A percentile compares a stretch with the other conserved stretches of the same genome.
These are phyloP conservation scores for Vaccinium macrocarpon DNA, from an alignment of 148 eudicot genomes.

Conservation along the genomic window DNA sequence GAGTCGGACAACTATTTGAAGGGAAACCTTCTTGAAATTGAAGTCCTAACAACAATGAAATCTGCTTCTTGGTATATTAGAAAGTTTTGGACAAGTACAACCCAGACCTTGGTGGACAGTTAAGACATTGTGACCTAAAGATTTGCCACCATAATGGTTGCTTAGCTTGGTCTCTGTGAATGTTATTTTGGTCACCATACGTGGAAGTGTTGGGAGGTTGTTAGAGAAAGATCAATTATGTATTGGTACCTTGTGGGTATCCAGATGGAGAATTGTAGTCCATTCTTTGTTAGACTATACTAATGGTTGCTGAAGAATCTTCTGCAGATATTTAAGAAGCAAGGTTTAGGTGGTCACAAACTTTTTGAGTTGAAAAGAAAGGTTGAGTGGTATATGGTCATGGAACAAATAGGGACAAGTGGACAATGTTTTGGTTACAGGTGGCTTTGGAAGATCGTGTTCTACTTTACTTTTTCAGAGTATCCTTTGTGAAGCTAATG, in stretches of 20 bases:
- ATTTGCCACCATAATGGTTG: background rate
- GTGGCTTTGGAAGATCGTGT: background rate
- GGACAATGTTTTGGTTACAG: background rate
- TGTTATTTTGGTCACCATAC: background rate
- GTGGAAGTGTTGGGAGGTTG: background rate
- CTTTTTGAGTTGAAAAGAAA: background rate
- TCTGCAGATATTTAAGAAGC: background rate
- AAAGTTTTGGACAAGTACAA: background rate
- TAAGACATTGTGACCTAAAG: background rate
- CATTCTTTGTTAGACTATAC: background rate
- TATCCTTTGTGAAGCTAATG: background rate
- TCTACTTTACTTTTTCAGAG: too few species aligned
- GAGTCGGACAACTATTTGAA: background rate
- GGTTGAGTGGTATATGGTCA: background rate
- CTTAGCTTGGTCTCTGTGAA: background rate
- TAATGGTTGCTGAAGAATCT: background rate
- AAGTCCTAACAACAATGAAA: background rate
- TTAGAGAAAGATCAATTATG: background rate
- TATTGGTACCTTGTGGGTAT: background rate
- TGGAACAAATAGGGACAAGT: constrained; percentile 3
- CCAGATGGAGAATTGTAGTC: background rate
- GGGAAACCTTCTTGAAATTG: background rate
- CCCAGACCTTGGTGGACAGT: background rate
- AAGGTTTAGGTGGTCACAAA: background rate
- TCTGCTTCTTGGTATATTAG: background rate